Base-by-base conservation (phyloP, 345 rosid species). In the Salix viminalis region DNA sequence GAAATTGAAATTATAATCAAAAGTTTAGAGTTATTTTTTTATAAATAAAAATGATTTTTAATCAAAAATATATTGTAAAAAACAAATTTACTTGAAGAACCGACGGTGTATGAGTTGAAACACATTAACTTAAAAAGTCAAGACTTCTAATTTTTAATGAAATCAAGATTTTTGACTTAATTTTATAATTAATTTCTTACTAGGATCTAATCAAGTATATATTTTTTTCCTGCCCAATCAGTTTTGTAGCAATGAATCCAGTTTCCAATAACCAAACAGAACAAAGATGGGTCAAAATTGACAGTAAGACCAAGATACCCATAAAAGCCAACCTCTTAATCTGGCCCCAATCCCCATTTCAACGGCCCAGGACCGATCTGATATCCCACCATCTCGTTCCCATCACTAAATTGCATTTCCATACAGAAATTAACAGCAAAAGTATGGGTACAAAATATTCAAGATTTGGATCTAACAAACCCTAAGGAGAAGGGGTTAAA, bases 261-360 rank as follows among this genome's bases (percentile, higher is more conserved):
- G 68, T 46, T 69, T 64, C 69, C 77, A 68, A 73, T 26, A 72
- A 36, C 44, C 64, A 37, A 58, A 26, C 4, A 44, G 34, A 66
- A 41, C 42, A 44, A 70, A 37, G 39, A 73, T 68, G 18, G 71
- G 34, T 5, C 58, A 30, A 78, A 65, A 65, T 65, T 67, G 69
- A 82, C 69, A 5, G 62, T 16, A 70, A 79, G 66, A 73, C 77
- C 73, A 76, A 66, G 16, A 54, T 23, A 65, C 42, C 42, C 73
- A 71, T 76, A 75, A 83, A 75, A 64, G 83, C 77, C 90, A 85
- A 76, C 48, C 48, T 69, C 28, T 74, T 65, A 60, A 77, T 80
- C 76, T 75, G 77, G 84, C 37, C 78, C 81, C 72, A 48, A 72
- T 34, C 77, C 73, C 74, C 54, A 24, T 58, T 34, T 61, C 69